phyloP scores from a whole-genome alignment of 2,329 filamentous ascomycete genomes.

The Septoria linicola region DNA sequence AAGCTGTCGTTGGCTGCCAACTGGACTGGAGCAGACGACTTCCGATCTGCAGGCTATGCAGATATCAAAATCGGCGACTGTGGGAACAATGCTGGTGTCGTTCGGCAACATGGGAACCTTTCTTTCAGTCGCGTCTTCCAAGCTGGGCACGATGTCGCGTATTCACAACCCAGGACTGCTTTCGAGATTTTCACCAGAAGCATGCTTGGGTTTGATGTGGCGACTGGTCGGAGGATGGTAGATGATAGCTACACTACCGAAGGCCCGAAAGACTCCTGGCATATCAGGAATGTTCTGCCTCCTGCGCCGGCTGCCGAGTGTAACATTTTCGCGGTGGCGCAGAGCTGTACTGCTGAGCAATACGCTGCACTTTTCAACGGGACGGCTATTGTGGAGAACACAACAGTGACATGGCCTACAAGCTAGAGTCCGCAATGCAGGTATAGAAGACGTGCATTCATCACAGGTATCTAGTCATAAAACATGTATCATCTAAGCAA shows the following conservation, averaged over 20 bases:
- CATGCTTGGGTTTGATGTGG: conserved; percentile 53
- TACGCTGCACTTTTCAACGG: too few relatives aligned
- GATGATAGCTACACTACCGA: conserved; percentile 43
- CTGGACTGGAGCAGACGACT: conserved; percentile 27
- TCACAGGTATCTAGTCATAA: too few relatives aligned
- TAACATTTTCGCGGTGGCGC: too few relatives aligned
- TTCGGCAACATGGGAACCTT: conserved; percentile 38
- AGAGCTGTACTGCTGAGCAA: too few relatives aligned
- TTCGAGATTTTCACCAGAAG: conserved; percentile 56
- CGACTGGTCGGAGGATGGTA: conserved; percentile 51
- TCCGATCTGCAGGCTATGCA: conserved; percentile 35
- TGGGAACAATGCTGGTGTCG: conserved; percentile 32
- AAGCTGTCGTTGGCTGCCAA: conserved; percentile 32
- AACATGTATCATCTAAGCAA: conserved; percentile 33
- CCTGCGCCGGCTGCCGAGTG: too few relatives aligned
- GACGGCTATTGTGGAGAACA: too few relatives aligned
- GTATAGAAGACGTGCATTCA: too few relatives aligned
- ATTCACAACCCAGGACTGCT: conserved; percentile 55
- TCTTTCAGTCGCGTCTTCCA: conserved; percentile 40
- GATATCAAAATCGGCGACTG: conserved; percentile 31
- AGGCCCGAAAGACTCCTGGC: conserved; percentile 42
- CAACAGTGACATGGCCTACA: too few relatives aligned
- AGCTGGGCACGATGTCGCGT: conserved; percentile 33
- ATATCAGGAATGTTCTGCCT: conserved; percentile 48
- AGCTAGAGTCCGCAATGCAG: too few relatives aligned